Percentiles rank a stretch among this genome's conserved stretches.
phyloP scores from a whole-genome alignment of 805 yeast genomes.

The Wickerhamomyces rabaulensis region DNA sequence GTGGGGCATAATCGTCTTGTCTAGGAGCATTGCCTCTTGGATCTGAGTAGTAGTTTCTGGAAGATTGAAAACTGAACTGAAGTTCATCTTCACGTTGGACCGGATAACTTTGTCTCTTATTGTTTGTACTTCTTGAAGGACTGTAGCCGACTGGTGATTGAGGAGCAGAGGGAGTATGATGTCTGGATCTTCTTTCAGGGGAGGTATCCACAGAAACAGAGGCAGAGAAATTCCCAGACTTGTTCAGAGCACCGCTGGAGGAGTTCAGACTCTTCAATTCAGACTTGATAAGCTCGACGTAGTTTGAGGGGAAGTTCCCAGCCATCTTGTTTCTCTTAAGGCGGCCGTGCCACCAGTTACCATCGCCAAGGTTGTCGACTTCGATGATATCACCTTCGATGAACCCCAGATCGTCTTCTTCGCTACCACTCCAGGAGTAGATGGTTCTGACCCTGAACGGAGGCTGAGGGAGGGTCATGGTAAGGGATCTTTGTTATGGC shows the following conservation, averaged over 20 bases:
- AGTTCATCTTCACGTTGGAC: slow-evolving; percentile 15
- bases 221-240: neutral
- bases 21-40: neutral
- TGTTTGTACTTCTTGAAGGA: neutral
- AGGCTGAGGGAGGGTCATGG: slow-evolving; percentile 31
- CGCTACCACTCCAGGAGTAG: slow-evolving; percentile 93
- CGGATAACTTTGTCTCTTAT: neutral
- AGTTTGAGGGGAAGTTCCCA: slow-evolving; percentile 86
- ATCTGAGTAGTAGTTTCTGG: slow-evolving; percentile 16
- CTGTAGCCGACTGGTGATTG: neutral
- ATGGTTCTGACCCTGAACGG: slow-evolving; percentile 78
- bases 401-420: slow-evolving; percentile 86
- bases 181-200: neutral
- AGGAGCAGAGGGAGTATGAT: neutral
- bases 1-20: slow-evolving; percentile 4
- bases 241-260: neutral
- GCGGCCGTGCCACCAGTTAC: slow-evolving; percentile 88
- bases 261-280: slow-evolving; percentile 6
- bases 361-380: slow-evolving; percentile 75
- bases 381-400: slow-evolving; percentile 91
- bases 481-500: neutral
- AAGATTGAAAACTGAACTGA: slow-evolving; percentile 24
- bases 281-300: slow-evolving; percentile 55
- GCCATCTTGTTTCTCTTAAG: slow-evolving; percentile 73
- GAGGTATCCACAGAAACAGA: neutral